These are phyloP conservation scores for Spathaspora boniae DNA, from an alignment of 805 yeast species.

Conservation along the genomic window DNA sequence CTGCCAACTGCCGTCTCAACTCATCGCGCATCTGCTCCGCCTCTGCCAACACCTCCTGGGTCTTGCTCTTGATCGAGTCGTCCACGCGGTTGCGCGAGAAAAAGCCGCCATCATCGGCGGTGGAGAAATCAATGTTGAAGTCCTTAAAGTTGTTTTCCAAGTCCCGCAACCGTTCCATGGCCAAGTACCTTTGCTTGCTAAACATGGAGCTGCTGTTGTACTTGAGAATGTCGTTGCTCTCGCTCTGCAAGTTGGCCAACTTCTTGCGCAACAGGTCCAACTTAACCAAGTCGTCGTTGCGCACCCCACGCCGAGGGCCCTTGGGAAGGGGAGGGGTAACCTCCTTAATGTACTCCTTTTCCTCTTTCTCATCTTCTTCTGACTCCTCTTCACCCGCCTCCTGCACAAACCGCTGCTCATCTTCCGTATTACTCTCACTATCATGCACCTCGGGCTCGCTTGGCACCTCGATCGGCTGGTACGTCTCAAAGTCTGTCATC, in stretches of 20 bases:
- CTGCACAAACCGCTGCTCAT: constrained; percentile 15
- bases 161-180: constrained; percentile 67
- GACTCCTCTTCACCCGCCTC: constrained; percentile 17
- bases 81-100: constrained; percentile 22
- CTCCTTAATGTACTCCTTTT: too few species aligned
- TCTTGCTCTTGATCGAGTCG: constrained; percentile 31
- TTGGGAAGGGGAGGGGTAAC: constrained; percentile 12
- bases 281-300: constrained; percentile 52
- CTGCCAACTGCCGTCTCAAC: constrained; percentile 36
- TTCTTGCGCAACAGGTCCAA: constrained; percentile 54
- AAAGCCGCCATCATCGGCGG: constrained; percentile 9
- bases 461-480: constrained; percentile 13
- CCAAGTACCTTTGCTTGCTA: constrained; percentile 58
- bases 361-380: constrained; percentile 14
- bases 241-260: constrained; percentile 61
- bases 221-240: constrained; percentile 74
- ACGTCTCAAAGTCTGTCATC: constrained; percentile 68
- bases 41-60: constrained; percentile 39
- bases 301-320: constrained; percentile 38
- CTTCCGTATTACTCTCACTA: constrained; percentile 13
- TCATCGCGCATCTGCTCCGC: constrained; percentile 39
- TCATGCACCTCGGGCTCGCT: constrained; percentile 19
- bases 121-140: constrained; percentile 53
- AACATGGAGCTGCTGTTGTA: constrained; percentile 59
- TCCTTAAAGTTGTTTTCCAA: constrained; percentile 66